Evolutionary conservation across 768 basidiomycete species (phyloP), one percentile per base, ranked within the genome.

Genomic region (Lactarius akahatsu): DNA sequence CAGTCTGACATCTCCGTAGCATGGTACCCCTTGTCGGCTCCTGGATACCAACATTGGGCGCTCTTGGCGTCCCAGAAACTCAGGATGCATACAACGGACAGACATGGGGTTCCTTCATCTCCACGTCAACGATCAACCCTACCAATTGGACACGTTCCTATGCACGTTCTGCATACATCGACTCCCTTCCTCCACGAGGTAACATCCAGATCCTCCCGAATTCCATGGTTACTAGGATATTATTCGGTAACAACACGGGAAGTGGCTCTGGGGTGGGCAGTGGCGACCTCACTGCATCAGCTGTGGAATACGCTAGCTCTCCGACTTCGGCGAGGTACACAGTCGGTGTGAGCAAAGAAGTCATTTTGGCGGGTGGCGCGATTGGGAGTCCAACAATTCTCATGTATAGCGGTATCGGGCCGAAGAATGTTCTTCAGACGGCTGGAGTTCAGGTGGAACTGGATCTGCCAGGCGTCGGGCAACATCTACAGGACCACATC

Each of bases 151-250:
- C 86, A 15, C 82, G 88, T 56, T 86, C 84, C 1, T 88, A 88
- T 76, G 79, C 87, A n/a, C 80, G 84, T 65, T 81, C 86, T 0
- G 83, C 79, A 3, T 88, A 88, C 78, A 85, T 88, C 73, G 88
- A 89, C 74, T 79, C 84, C 4, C 79, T 88, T 1, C 84, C 87
- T 0, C 81, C 85, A 26, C 83, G 87, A 54, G 64, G 80, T 62
- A 90, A 90, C 72, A 80, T 90, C 47, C 82, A 85, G 71, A 82
- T 91, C 66, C 78, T 90, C 28, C 77, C 83, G 10, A 83, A 84
- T 62, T 78, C 82, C 16, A 87, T 85, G 8, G 89, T 88, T 62
- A 83, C 87, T 2, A 79, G 82, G 28, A 76, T 86, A 47, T 67
- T 83, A 30, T 84, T 85, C 67, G 72, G 74, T 65, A 72, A 71